Conservation (phyloP, 2,329 filamentous ascomycete genomes). For the Alternaria postmessia region DNA sequence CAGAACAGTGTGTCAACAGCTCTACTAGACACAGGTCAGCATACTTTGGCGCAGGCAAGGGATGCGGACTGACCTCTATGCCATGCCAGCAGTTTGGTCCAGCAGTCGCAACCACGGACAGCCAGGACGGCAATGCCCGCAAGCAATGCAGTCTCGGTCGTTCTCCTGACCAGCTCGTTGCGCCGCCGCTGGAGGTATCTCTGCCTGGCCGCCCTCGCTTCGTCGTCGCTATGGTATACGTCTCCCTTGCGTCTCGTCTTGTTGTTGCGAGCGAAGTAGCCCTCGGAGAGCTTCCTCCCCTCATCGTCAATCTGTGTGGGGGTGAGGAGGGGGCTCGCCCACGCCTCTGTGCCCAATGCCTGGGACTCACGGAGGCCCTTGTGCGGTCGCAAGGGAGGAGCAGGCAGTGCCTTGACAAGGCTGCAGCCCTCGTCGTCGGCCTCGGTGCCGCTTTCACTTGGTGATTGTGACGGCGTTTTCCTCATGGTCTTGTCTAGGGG, state of each 20-base stretch:
- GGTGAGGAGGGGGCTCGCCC: conserved; percentile 53
- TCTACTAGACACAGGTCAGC: conserved; percentile 45
- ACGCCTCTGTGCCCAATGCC: conserved; percentile 47
- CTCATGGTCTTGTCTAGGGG: conserved; percentile 32
- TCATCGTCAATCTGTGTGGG: conserved; percentile 59
- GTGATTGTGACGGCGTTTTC: conserved; percentile 48
- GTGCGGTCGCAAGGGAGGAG: conserved; percentile 73
- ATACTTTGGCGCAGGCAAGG: not conserved
- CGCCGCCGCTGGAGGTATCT: conserved; percentile 86
- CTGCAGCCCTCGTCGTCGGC: conserved; percentile 86
- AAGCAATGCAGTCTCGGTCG: conserved; percentile 64
- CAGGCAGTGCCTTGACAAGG: conserved; percentile 83
- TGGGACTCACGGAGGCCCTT: conserved; percentile 75
- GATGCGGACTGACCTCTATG: conserved; percentile 47
- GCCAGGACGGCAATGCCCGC: conserved; percentile 61
- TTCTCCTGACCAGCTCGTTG: conserved; percentile 80
- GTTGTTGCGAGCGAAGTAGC: conserved; percentile 48
- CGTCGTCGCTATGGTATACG: conserved; percentile 40
- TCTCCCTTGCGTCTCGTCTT: conserved; percentile 25
- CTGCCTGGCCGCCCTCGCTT: conserved; percentile 58
- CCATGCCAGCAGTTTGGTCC: conserved; percentile 49
- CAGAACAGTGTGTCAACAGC: conserved; percentile 50
- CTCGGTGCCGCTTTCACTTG: conserved; percentile 91
- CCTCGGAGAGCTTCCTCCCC: conserved; percentile 47
- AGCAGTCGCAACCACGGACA: conserved; percentile 50